Evolutionary conservation across 2,329 filamentous ascomycete species (phyloP).

Genomic region (Colletotrichum tropicicola): DNA sequence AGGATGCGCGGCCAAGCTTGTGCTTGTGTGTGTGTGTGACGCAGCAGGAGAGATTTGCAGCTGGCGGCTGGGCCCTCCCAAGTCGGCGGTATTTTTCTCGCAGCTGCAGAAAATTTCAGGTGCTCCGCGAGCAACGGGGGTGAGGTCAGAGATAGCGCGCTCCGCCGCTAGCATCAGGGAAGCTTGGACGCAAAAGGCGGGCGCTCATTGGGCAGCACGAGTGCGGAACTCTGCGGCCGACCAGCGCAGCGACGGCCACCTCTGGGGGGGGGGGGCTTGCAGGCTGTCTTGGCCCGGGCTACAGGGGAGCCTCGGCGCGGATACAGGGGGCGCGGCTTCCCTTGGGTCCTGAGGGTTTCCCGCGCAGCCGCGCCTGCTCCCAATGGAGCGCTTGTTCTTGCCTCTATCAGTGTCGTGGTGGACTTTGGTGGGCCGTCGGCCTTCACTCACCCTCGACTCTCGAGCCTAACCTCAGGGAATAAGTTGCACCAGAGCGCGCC

Average conservation of each 20-base stretch:
- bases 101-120: slow-evolving; percentile 29
- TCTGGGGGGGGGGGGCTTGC: background rate
- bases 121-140: slow-evolving; percentile 15
- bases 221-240: background rate
- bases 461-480: too few species aligned
- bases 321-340: background rate
- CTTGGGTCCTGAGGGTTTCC: background rate
- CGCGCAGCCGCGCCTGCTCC: slow-evolving; percentile 6
- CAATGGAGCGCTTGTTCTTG: slow-evolving; percentile 28
- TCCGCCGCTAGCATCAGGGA: slow-evolving; percentile 7
- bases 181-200: background rate
- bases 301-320: slow-evolving; percentile 1
- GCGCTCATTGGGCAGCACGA: slow-evolving; percentile 10
- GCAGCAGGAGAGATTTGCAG: slow-evolving; percentile 26
- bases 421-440: slow-evolving; percentile 13
- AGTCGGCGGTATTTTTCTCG: slow-evolving; percentile 24
- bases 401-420: slow-evolving; percentile 13
- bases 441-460: background rate
- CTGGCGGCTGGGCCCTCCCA: slow-evolving; percentile 27
- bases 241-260: background rate
- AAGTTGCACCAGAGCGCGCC: too few species aligned
- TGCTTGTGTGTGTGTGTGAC: slow-evolving; percentile 21
- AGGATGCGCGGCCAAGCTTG: slow-evolving; percentile 21
- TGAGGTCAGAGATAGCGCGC: slow-evolving; percentile 30
- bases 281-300: slow-evolving; percentile 6